Evolutionary conservation across 2,329 filamentous ascomycete genomes (phyloP).

Genomic region (Trichoderma afroharzianum): DNA sequence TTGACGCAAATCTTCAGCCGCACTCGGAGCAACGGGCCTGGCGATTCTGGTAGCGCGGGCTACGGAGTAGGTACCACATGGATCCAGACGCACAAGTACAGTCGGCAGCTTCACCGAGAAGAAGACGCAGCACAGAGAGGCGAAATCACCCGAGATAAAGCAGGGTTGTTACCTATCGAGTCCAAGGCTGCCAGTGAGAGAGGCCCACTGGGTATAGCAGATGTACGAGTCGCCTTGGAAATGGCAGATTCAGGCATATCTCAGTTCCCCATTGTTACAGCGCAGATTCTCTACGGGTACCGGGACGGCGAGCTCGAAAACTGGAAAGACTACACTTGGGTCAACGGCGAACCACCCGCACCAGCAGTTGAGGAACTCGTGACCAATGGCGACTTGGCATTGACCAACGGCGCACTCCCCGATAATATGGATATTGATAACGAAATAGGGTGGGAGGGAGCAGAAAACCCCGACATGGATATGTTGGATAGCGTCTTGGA

Average conservation of each 20-base stretch:
- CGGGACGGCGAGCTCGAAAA: constrained; percentile 73
- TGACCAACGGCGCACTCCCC: constrained; percentile 45
- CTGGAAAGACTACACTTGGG: constrained; percentile 57
- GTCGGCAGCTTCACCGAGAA: constrained; percentile 68
- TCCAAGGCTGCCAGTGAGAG: constrained; percentile 70
- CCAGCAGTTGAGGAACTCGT: constrained; percentile 28
- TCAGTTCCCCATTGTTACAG: constrained; percentile 71
- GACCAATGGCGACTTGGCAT: constrained; percentile 36
- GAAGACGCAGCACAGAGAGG: constrained; percentile 71
- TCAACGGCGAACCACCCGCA: constrained; percentile 37
- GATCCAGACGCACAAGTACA: constrained; percentile 78
- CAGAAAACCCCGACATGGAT: constrained; percentile 47
- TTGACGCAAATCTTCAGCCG: constrained; percentile 61
- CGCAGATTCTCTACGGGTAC: constrained; percentile 66
- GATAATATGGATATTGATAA: constrained; percentile 60
- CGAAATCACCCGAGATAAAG: constrained; percentile 69
- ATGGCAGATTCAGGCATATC: constrained; percentile 73
- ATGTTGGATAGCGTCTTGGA: constrained; percentile 56
- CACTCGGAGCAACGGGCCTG: constrained; percentile 62
- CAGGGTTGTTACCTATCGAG: constrained; percentile 76
- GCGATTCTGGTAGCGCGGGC: constrained; percentile 57
- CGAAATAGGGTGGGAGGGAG: constrained; percentile 61
- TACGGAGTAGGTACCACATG: constrained; percentile 64
- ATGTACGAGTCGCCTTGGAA: constrained; percentile 71
- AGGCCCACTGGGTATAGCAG: constrained; percentile 70